Base-by-base conservation (phyloP, 352 stramenopile genomes). In the Globisporangium apiculatum region DNA sequence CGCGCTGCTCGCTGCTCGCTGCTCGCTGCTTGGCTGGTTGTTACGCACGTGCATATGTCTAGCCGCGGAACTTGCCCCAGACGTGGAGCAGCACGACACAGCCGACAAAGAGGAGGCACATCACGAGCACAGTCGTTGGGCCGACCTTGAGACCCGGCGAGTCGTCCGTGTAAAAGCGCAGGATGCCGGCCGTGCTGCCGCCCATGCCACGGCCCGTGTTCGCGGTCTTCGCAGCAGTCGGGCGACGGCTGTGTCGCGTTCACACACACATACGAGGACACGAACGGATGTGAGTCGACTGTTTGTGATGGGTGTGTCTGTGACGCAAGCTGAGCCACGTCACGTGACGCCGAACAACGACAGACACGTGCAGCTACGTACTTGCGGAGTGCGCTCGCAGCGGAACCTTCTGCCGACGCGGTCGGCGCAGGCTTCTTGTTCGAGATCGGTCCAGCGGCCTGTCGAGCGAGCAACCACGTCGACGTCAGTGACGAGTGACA, bases 151-250 rank as follows among this genome's bases (percentile, higher is more conserved):
- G 76, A 56, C 95, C 94, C 18, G 95, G 94, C 60, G 92, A 97
- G 75, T 98, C 95, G 75, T 98, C 94, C 55, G 93, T 98, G 76
- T 98, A 98, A 77, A 98, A 98, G 73, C 95, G 91, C 68, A 98
- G 74, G 79, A 98, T 98, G 62, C 96, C 96, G 55, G 91, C 90
- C 65, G 64, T 78, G 74, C 72, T 92, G 62, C 73, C 86, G 66
- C 71, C 85, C 85, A 94, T 94, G 65, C 83, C 83, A 51, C 83
- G 83, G 43, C 83, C 83, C 9, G 68, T 94, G 72, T 94, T 94
- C 58, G 76, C 64, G 42, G 69, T 75, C 43, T 65, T 69, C 10
- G 65, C 55, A 47, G 73, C 66, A 36, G 81, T 72, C 24, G 79
- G 81, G 52, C 79, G 78, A 55, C 82, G 78, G 76, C 72, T 86